phyloP scores from a whole-genome alignment of 2,329 filamentous ascomycete species.

The Colletotrichum eremochloae region DNA sequence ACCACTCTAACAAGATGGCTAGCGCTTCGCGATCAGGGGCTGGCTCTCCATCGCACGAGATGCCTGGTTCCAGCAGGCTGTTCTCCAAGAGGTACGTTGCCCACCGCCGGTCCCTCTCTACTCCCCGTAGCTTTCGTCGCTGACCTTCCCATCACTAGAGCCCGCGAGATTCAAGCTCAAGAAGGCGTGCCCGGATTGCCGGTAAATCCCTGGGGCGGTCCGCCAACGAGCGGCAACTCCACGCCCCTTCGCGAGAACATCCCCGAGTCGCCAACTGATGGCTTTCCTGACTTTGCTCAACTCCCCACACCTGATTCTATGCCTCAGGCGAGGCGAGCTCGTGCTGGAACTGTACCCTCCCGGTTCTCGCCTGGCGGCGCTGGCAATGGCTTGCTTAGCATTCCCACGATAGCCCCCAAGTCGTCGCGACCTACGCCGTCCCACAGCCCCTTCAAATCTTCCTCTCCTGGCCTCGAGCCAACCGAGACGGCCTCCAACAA shows the following conservation, averaged over 20 bases:
- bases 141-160: slow-evolving; percentile 65
- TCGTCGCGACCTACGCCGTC: slow-evolving; percentile 88
- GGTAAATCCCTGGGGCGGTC: slow-evolving; percentile 89
- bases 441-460: slow-evolving; percentile 86
- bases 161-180: slow-evolving; percentile 96
- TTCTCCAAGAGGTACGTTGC: slow-evolving; percentile 89
- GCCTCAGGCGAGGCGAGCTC: slow-evolving; percentile 81
- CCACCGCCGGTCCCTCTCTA: slow-evolving; percentile 28
- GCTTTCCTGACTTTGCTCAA: slow-evolving; percentile 90
- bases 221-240: slow-evolving; percentile 95
- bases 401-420: slow-evolving; percentile 75
- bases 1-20: slow-evolving; percentile 69
- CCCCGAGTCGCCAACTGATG: slow-evolving; percentile 95
- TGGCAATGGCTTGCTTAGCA: slow-evolving; percentile 69
- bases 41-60: slow-evolving; percentile 96
- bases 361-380: slow-evolving; percentile 85
- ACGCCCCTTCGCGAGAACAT: slow-evolving; percentile 97
- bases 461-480: slow-evolving; percentile 67
- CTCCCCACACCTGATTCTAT: slow-evolving; percentile 75
- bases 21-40: slow-evolving; percentile 80
- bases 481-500: slow-evolving; percentile 65
- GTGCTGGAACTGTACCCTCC: slow-evolving; percentile 96
- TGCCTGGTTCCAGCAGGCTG: slow-evolving; percentile 77
- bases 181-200: slow-evolving; percentile 82
- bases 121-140: not conserved